Evolutionary conservation across 306 rosid genomes (phyloP).

Genomic region (Vigna radiata): DNA sequence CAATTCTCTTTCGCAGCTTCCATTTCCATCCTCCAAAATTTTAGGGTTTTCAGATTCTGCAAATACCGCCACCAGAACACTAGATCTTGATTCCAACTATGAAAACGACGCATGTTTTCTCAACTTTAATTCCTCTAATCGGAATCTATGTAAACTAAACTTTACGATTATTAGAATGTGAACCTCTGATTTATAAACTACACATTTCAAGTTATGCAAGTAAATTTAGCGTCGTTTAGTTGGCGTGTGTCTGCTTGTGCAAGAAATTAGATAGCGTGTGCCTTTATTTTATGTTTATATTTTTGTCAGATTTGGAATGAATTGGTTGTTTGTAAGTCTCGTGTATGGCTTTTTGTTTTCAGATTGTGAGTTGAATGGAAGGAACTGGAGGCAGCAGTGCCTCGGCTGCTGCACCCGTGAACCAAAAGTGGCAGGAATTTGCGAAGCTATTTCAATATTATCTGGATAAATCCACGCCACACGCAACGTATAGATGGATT

Average conservation of each 20-base stretch:
- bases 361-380: slow-evolving; percentile 60
- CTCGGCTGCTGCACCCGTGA: slow-evolving; percentile 59
- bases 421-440: slow-evolving; percentile 55
- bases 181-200: not conserved
- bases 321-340: slow-evolving; percentile 29
- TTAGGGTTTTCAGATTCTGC: slow-evolving; percentile 43
- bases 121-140: not conserved
- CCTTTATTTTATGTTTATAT: not conserved
- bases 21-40: not conserved
- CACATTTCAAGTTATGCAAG: not conserved
- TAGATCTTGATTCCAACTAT: not conserved
- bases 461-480: slow-evolving; percentile 80
- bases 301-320: not conserved
- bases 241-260: not conserved
- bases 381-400: slow-evolving; percentile 63
- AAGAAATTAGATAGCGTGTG: not conserved
- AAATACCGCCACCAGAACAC: not conserved
- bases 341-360: not conserved
- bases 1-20: not conserved
- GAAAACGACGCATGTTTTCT: not conserved
- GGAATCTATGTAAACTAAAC: not conserved
- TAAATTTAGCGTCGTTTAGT: not conserved
- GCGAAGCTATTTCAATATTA: slow-evolving; percentile 69
- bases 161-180: not conserved
- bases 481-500: slow-evolving; percentile 66